Evolutionary conservation across 768 basidiomycete genomes (phyloP).

Genomic region (Melanogaster broomeanus): DNA sequence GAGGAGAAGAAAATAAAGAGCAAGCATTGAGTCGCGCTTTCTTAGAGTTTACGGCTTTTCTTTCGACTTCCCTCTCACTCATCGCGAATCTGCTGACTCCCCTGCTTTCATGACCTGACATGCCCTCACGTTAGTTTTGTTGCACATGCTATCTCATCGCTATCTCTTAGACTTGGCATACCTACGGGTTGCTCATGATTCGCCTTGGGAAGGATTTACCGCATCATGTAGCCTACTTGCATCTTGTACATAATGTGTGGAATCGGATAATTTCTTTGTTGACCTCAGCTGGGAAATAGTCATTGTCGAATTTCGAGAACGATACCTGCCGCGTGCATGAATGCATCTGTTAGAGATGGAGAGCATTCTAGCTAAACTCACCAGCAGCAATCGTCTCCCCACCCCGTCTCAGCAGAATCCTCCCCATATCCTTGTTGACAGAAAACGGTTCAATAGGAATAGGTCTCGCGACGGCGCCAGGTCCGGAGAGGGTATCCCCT

Average conservation of each 20-base stretch:
- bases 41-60: not conserved
- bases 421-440: conserved; percentile 94
- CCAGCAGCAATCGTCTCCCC: conserved; percentile 97
- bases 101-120: conserved; percentile 12
- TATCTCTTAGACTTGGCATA: conserved; percentile 22
- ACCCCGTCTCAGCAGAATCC: conserved; percentile 80
- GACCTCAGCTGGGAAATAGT: not conserved
- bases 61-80: not conserved
- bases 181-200: conserved; percentile 11
- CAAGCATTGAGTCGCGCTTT: conserved; percentile 11
- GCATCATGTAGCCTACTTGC: conserved; percentile 11
- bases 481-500: conserved; percentile 49
- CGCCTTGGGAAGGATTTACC: not conserved
- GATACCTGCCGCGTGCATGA: conserved; percentile 39
- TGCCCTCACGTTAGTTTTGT: conserved; percentile 15
- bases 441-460: conserved; percentile 88
- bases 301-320: conserved; percentile 41
- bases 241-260: conserved; percentile 15
- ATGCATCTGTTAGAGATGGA: not conserved
- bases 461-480: conserved; percentile 46
- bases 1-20: conserved; percentile 38
- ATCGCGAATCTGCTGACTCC: not conserved
- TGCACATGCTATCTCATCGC: conserved; percentile 6
- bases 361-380: conserved; percentile 26
- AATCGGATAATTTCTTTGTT: conserved; percentile 1